Evolutionary conservation across 2,329 filamentous ascomycete species (phyloP).

Genomic region (Botryotinia narcissicola): DNA sequence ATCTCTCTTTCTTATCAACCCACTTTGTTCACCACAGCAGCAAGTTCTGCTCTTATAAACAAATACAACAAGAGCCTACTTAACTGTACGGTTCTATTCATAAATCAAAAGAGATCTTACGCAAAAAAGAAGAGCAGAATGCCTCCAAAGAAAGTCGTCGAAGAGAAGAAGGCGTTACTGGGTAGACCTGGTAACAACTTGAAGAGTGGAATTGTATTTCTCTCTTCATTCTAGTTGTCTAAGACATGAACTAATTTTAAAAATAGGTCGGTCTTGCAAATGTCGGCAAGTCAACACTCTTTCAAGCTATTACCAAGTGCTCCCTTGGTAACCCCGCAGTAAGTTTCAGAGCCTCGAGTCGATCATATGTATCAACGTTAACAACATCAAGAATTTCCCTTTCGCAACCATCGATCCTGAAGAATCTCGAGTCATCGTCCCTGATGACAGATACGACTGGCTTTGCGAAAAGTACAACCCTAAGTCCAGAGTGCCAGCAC

Average conservation of each 20-base stretch:
- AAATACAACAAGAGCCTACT: constrained; percentile 33
- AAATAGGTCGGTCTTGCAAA: constrained; percentile 92
- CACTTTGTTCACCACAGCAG: constrained; percentile 52
- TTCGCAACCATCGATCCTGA: constrained; percentile 99
- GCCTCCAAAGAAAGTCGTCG: constrained; percentile 89
- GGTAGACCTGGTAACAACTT: constrained; percentile 95
- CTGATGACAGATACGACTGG: constrained; percentile 95
- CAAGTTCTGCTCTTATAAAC: constrained; percentile 46
- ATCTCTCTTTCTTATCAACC: constrained; percentile 50
- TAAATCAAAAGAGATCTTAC: constrained; percentile 55
- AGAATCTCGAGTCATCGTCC: constrained; percentile 95
- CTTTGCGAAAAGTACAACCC: constrained; percentile 94
- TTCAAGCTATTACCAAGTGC: constrained; percentile 99
- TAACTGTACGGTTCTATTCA: constrained; percentile 40
- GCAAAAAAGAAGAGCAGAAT: constrained; percentile 56
- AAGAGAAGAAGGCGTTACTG: constrained; percentile 94
- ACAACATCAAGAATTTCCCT: constrained; percentile 74
- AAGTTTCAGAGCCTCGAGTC: constrained; percentile 45
- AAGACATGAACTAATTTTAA: constrained; percentile 3
- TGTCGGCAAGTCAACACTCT: constrained; percentile 98
- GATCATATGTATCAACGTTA: constrained; percentile 22
- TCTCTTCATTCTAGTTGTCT: constrained; percentile 19
- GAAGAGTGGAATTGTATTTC: constrained; percentile 95
- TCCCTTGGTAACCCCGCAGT: constrained; percentile 94
- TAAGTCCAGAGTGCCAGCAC: constrained; percentile 94